phyloP scores from a whole-genome alignment of 2,329 filamentous ascomycete genomes.

The Clarireedia sp. region DNA sequence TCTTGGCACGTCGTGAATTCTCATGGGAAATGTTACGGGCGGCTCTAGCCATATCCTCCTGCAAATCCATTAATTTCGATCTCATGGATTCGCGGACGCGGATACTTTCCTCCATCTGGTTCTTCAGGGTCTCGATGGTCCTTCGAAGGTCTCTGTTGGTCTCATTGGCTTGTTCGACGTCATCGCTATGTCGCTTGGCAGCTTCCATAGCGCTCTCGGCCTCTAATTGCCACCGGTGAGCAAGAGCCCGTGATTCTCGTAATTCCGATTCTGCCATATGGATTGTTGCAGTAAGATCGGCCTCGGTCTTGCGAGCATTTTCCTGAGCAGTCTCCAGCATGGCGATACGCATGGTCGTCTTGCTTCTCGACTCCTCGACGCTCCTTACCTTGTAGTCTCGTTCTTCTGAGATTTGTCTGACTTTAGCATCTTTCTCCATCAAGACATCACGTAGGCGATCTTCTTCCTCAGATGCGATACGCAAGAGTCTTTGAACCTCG shows the following conservation, averaged over 20 bases:
- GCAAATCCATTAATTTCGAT: slow-evolving; percentile 73
- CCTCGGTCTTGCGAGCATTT: slow-evolving; percentile 45
- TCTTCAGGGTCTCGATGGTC: slow-evolving; percentile 64
- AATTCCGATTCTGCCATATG: slow-evolving; percentile 48
- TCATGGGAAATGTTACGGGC: slow-evolving; percentile 76
- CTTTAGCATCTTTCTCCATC: slow-evolving; percentile 59
- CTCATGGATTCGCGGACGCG: slow-evolving; percentile 78
- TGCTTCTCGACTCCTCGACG: slow-evolving; percentile 47
- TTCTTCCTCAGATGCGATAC: slow-evolving; percentile 65
- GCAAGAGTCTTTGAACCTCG: slow-evolving; percentile 63
- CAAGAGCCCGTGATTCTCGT: slow-evolving; percentile 47
- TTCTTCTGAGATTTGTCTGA: slow-evolving; percentile 61
- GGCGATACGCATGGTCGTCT: slow-evolving; percentile 53
- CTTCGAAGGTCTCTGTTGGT: slow-evolving; percentile 68
- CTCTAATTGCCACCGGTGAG: slow-evolving; percentile 53
- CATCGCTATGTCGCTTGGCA: slow-evolving; percentile 53
- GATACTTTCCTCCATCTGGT: slow-evolving; percentile 79
- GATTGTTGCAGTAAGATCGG: slow-evolving; percentile 48
- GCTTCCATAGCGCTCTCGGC: slow-evolving; percentile 55
- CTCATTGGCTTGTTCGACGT: slow-evolving; percentile 46
- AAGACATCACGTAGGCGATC: slow-evolving; percentile 57
- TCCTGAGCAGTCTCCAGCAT: slow-evolving; percentile 60
- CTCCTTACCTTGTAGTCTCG: slow-evolving; percentile 58
- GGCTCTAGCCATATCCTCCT: slow-evolving; percentile 77
- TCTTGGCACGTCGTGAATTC: slow-evolving; percentile 69